These are phyloP conservation scores for Kalmusia sp. DNA, from an alignment of 2,329 filamentous ascomycete genomes.

Conservation along the genomic window DNA sequence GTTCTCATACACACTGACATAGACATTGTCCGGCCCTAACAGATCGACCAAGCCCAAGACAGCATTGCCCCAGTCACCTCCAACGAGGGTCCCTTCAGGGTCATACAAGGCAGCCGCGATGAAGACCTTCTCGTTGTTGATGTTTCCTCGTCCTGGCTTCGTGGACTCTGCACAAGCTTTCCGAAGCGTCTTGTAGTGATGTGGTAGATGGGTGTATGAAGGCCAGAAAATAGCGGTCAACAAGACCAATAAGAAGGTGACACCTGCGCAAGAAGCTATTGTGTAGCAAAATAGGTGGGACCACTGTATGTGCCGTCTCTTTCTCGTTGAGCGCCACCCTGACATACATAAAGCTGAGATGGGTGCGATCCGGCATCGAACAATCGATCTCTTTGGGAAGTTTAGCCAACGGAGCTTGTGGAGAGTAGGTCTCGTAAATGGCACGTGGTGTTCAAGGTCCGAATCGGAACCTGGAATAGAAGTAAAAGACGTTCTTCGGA, in stretches of 20 bases:
- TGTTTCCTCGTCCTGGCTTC: constrained; percentile 51
- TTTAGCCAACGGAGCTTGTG: not conserved
- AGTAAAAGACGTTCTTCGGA: constrained; percentile 9
- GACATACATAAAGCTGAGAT: not conserved
- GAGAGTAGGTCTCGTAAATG: not conserved
- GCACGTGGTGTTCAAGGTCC: constrained; percentile 4
- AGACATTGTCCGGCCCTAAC: constrained; percentile 56
- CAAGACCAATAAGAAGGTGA: constrained; percentile 29
- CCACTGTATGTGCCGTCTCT: constrained; percentile 1
- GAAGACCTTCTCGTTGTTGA: constrained; percentile 67
- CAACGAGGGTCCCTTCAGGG: constrained; percentile 61
- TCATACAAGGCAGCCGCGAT: constrained; percentile 74
- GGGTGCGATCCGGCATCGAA: not conserved
- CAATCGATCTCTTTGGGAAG: not conserved
- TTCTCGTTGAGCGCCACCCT: constrained; percentile 1
- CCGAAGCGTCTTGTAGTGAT: constrained; percentile 52
- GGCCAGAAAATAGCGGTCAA: constrained; percentile 55
- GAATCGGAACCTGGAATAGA: not conserved
- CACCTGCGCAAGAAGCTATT: constrained; percentile 4
- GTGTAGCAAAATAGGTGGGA: constrained; percentile 1
- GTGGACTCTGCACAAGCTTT: constrained; percentile 24
- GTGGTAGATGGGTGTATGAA: constrained; percentile 59
- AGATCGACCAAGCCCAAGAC: constrained; percentile 67
- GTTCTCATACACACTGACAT: constrained; percentile 11
- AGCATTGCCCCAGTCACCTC: constrained; percentile 66